Percentiles rank a stretch among this genome's conserved stretches.
Conservation (phyloP, 495 filamentous ascomycete genomes). For the Aspergillus avenaceus region DNA sequence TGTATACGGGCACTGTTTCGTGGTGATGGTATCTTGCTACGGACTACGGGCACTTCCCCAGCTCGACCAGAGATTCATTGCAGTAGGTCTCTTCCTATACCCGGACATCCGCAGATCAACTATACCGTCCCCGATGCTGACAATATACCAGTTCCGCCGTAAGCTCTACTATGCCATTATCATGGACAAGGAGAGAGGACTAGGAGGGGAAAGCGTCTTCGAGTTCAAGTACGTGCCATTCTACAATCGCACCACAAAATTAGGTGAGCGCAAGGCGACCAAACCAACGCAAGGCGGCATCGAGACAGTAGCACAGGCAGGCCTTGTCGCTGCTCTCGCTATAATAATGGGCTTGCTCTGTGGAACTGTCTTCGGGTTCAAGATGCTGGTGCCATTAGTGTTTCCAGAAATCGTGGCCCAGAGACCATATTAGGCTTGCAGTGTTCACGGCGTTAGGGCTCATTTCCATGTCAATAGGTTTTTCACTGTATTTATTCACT, state of each 20-base stretch:
- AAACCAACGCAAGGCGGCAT: slow-evolving; percentile 22
- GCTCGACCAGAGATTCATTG: slow-evolving; percentile 57
- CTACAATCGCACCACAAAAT: slow-evolving; percentile 24
- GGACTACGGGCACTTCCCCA: slow-evolving; percentile 48
- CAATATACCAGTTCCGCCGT: slow-evolving; percentile 35
- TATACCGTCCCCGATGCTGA: background rate
- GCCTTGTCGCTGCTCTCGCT: slow-evolving; percentile 22
- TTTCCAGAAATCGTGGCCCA: slow-evolving; percentile 2
- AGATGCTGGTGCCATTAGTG: slow-evolving; percentile 14
- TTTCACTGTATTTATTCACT: too few species aligned
- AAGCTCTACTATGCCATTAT: slow-evolving; percentile 50
- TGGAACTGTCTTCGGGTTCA: slow-evolving; percentile 19
- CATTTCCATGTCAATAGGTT: too few species aligned
- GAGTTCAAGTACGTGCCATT: slow-evolving; percentile 66
- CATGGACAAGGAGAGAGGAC: slow-evolving; percentile 51
- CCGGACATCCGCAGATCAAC: too few species aligned
- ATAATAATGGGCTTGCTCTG: slow-evolving; percentile 13
- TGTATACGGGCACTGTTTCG: slow-evolving; percentile 63
- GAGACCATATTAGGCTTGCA: too few species aligned
- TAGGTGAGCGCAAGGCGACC: slow-evolving; percentile 25
- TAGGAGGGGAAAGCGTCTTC: slow-evolving; percentile 54
- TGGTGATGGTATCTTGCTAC: slow-evolving; percentile 56
- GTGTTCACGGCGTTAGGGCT: too few species aligned
- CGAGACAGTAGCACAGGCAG: slow-evolving; percentile 25
- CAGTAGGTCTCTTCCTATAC: too few species aligned